These are phyloP conservation scores for Cyberlindnera xylosilytica DNA, from an alignment of 805 yeast species.

Conservation along the genomic window DNA sequence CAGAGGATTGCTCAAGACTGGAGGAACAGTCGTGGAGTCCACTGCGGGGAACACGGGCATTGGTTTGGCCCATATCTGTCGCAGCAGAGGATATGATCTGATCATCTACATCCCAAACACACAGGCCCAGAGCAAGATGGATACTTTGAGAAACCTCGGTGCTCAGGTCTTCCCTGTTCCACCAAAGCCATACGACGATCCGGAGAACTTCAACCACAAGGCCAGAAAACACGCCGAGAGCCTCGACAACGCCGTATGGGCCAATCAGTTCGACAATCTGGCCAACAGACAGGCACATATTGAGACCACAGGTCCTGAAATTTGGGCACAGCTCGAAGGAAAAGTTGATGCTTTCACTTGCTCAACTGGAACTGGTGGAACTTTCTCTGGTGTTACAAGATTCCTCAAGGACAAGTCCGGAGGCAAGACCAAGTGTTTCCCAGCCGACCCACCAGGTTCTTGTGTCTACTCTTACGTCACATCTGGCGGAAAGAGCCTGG, in stretches of 20 bases:
- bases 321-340: conserved; percentile 80
- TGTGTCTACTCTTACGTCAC: conserved; percentile 76
- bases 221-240: conserved; percentile 81
- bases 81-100: conserved; percentile 80
- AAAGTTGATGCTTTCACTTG: conserved; percentile 83
- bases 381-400: conserved; percentile 82
- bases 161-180: conserved; percentile 90
- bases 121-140: conserved; percentile 77
- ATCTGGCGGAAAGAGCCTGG: conserved; percentile 63
- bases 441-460: conserved; percentile 95
- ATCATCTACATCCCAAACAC: conserved; percentile 91
- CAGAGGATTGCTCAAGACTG: conserved; percentile 59
- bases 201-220: conserved; percentile 82
- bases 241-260: conserved; percentile 82
- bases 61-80: conserved; percentile 78
- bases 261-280: conserved; percentile 85
- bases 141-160: conserved; percentile 70
- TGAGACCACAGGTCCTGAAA: conserved; percentile 90
- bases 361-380: conserved; percentile 92
- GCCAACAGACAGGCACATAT: conserved; percentile 88
- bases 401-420: conserved; percentile 68
- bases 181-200: conserved; percentile 78
- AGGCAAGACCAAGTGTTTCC: conserved; percentile 57
- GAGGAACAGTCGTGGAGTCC: conserved; percentile 89
- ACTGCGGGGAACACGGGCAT: conserved; percentile 97